Base-by-base conservation (phyloP, 495 filamentous ascomycete genomes). In the Talaromyces nanjingensis region DNA sequence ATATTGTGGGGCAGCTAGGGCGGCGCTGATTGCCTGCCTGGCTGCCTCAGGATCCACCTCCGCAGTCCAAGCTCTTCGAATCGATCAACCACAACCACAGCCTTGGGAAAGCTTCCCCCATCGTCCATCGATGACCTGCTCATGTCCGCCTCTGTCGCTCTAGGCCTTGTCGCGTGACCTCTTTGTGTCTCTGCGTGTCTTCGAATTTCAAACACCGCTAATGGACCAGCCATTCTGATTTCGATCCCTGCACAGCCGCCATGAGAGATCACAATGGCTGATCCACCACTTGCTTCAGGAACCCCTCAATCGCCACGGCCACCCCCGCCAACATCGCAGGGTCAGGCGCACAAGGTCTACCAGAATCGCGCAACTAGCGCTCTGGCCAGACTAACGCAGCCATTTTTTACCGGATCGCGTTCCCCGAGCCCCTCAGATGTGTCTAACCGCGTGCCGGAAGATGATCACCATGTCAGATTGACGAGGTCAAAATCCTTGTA, bases 381-480 rank as follows among this genome's bases (percentile, higher is more conserved):
- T 64, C 71, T 86, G 53, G 79, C 82, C 59, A 77, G 84, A 63
- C 80, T 87, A 62, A 81, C 84, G 56, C 83, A 84, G 66, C 82
- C 82, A 8, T 83, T 85, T 69, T 77, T 82, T 59, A 81, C 82
- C 39, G 78, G 76, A 66, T 83, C 84, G 61, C 72, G 83, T 67
- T 82, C 84, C 60, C 77, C 83, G 5, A 84, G 79, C 69, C 37
- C 68, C 18, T 64, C 65, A 24, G 59, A 64, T 31, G 39, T 56
- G 5, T 27, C 55, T 29, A 34, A 53, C 39, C 37, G 55, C 49
- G 29, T 56, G 59, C 72, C 76, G 65, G 68, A 70, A 53, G 76
- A 79, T 55, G 54, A 64, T 49, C 65, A 67, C 60, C 66, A 66
- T 62, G 65, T 70, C 66, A 72, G 76, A 57, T 73, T 72, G 66